Evolutionary conservation across 306 rosid species (phyloP).

Genomic region (Vachellia pachyceras): DNA sequence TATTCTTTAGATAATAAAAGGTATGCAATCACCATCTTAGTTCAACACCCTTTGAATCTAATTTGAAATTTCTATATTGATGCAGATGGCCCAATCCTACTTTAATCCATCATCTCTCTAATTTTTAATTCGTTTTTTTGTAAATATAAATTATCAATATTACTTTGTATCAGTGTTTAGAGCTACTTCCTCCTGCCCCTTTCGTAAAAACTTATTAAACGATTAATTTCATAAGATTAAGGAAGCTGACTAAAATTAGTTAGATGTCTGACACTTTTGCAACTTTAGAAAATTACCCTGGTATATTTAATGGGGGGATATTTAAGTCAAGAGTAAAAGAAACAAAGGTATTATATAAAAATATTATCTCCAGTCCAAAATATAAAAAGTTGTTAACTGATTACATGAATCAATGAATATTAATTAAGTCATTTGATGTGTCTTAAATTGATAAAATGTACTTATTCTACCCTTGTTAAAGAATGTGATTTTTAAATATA

Average conservation of each 20-base stretch:
- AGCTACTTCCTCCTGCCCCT: neutral
- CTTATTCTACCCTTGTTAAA: too few relatives aligned
- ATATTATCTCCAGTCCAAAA: too few relatives aligned
- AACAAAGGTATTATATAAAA: neutral
- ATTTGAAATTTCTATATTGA: slow-evolving; percentile 22
- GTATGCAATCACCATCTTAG: slow-evolving; percentile 33
- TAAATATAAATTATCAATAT: too few relatives aligned
- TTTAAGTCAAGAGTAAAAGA: neutral
- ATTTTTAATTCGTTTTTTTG: neutral
- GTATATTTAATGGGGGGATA: neutral
- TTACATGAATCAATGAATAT: too few relatives aligned
- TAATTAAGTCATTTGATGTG: too few relatives aligned
- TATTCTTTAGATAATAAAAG: neutral
- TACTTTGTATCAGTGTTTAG: neutral
- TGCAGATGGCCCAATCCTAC: neutral
- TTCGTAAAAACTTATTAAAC: neutral
- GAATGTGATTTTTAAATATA: too few relatives aligned
- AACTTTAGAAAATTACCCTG: neutral
- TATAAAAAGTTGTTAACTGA: too few relatives aligned
- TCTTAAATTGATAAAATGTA: too few relatives aligned
- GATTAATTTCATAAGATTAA: neutral
- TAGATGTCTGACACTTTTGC: neutral
- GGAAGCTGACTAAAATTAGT: neutral
- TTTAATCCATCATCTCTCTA: neutral
- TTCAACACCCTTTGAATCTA: slow-evolving; percentile 33